Percentiles rank a stretch among this genome's conserved stretches.
These are phyloP conservation scores for Phyllosticta citriasiana DNA, from an alignment of 2,329 filamentous ascomycete genomes.

Conservation along the genomic window DNA sequence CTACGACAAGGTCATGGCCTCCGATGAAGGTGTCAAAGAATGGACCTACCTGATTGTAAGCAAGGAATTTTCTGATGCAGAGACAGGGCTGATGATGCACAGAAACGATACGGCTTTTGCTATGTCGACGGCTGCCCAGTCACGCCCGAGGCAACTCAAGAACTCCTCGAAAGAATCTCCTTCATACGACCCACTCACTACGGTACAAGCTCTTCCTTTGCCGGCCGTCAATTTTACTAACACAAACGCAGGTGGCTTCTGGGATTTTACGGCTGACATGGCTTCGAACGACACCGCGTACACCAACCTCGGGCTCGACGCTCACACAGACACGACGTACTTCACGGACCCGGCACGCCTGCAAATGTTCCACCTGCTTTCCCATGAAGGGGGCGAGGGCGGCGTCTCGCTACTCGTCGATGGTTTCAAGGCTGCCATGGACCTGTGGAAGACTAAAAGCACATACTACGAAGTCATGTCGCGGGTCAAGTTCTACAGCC, in stretches of 20 bases:
- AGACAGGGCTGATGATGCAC: slow-evolving; percentile 10
- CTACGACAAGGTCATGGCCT: slow-evolving; percentile 50
- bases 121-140: slow-evolving; percentile 64
- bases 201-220: slow-evolving; percentile 44
- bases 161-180: slow-evolving; percentile 69
- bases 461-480: slow-evolving; percentile 49
- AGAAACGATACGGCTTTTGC: slow-evolving; percentile 64
- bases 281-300: slow-evolving; percentile 86
- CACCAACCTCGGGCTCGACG: slow-evolving; percentile 69
- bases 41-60: slow-evolving; percentile 58
- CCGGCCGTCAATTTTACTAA: not conserved
- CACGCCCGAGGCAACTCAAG: slow-evolving; percentile 59
- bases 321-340: slow-evolving; percentile 93
- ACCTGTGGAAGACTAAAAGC: slow-evolving; percentile 46
- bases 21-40: slow-evolving; percentile 44
- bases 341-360: slow-evolving; percentile 87
- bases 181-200: slow-evolving; percentile 90
- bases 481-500: slow-evolving; percentile 54
- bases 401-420: slow-evolving; percentile 79
- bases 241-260: slow-evolving; percentile 48
- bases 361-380: slow-evolving; percentile 86
- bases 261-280: slow-evolving; percentile 83
- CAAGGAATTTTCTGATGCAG: not conserved
- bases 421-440: slow-evolving; percentile 61
- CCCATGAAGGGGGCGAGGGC: slow-evolving; percentile 59